Evolutionary conservation across 257 asterid genomes (phyloP).

Genomic region (Echium plantagineum): DNA sequence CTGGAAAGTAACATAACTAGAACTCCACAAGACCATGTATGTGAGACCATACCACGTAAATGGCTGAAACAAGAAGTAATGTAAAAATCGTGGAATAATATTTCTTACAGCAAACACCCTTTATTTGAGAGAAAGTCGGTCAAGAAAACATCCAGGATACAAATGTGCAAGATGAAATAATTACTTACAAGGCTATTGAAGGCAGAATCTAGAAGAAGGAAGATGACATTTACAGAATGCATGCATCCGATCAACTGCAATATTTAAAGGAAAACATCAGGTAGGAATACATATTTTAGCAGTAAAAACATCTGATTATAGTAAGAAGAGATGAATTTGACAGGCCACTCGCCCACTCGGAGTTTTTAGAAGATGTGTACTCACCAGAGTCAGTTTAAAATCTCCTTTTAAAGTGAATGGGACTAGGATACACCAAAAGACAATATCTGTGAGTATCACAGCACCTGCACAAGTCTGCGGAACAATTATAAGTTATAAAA

Average conservation of each 20-base stretch:
- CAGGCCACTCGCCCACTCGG: slow-evolving; percentile 20
- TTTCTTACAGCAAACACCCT: not conserved
- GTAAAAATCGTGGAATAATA: too few species aligned
- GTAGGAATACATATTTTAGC: slow-evolving; percentile 1
- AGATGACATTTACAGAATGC: slow-evolving; percentile 85
- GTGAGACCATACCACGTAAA: slow-evolving; percentile 57
- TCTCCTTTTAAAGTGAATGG: slow-evolving; percentile 68
- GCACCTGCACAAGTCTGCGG: slow-evolving; percentile 76
- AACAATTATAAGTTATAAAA: not conserved
- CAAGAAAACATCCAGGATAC: not conserved
- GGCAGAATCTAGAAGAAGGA: slow-evolving; percentile 68
- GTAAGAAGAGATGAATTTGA: not conserved
- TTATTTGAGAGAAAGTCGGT: not conserved
- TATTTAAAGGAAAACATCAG: not conserved
- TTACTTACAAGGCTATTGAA: slow-evolving; percentile 55
- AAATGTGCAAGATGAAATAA: not conserved
- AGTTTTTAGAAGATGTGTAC: slow-evolving; percentile 6
- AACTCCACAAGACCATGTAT: slow-evolving; percentile 62
- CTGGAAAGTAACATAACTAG: slow-evolving; percentile 54
- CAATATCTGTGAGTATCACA: slow-evolving; percentile 68
- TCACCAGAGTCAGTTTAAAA: slow-evolving; percentile 67
- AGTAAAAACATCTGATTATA: not conserved
- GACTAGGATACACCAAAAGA: slow-evolving; percentile 78
- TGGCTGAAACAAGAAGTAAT: slow-evolving; percentile 32
- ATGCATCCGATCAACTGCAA: slow-evolving; percentile 64